Conservation (phyloP, 2,329 filamentous ascomycete genomes). For the Colletotrichum plurivorum region DNA sequence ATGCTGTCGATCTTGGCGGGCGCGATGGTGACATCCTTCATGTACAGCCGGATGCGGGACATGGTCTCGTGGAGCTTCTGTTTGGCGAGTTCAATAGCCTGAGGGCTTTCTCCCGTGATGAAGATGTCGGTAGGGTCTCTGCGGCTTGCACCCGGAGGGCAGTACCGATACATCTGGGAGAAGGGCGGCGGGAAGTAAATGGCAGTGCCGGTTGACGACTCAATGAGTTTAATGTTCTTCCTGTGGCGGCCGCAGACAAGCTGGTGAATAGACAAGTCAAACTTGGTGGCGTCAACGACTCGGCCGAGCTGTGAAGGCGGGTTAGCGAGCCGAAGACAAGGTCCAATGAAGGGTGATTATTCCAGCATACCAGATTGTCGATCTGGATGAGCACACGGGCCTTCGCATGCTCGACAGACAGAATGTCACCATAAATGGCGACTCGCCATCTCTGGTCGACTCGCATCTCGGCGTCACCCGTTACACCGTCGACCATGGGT, state of each 20-base stretch:
- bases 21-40: conserved; percentile 93
- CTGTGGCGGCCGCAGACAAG: conserved; percentile 93
- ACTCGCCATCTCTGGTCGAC: conserved; percentile 93
- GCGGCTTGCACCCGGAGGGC: conserved; percentile 83
- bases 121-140: conserved; percentile 92
- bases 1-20: conserved; percentile 96
- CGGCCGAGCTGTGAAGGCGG: conserved; percentile 71
- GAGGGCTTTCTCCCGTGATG: conserved; percentile 90
- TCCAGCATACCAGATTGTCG: conserved; percentile 81
- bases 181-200: conserved; percentile 99
- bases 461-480: conserved; percentile 85
- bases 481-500: conserved; percentile 80
- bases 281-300: conserved; percentile 82
- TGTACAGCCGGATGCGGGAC: conserved; percentile 82
- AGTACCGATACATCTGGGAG: conserved; percentile 91
- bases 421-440: conserved; percentile 93
- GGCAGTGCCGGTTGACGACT: conserved; percentile 93
- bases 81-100: conserved; percentile 90
- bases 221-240: conserved; percentile 98
- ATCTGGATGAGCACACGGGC: conserved; percentile 97
- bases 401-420: conserved; percentile 97
- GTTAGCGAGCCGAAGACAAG: conserved; percentile 31
- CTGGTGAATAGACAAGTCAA: conserved; percentile 91
- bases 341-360: neutral
- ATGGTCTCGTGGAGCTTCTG: conserved; percentile 91